Evolutionary conservation across 2,329 filamentous ascomycete genomes (phyloP).

Genomic region (Cordyceps farinosa): DNA sequence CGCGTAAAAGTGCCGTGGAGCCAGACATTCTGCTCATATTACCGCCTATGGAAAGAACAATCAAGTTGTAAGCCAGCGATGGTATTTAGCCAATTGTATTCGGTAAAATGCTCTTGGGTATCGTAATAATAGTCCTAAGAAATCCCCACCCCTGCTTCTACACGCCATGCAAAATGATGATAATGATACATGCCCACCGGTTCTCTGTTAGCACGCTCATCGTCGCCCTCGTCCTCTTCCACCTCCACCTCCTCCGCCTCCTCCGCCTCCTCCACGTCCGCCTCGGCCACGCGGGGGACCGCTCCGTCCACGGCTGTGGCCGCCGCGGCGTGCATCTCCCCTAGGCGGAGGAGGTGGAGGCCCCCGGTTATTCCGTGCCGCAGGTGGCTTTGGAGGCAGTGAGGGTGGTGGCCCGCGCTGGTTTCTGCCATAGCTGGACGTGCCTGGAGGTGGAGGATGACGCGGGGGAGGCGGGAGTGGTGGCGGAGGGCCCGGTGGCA

Average conservation of each 20-base stretch:
- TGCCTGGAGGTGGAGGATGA: constrained; percentile 26
- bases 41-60: not conserved
- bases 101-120: constrained; percentile 1
- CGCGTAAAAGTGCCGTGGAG: not conserved
- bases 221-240: constrained; percentile 17
- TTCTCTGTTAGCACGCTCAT: not conserved
- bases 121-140: not conserved
- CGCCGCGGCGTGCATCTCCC: not conserved
- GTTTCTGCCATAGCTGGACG: constrained; percentile 19
- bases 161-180: not conserved
- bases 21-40: constrained; percentile 1
- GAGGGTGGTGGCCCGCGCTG: constrained; percentile 19
- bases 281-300: constrained; percentile 22
- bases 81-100: constrained; percentile 8
- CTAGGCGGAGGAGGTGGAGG: constrained; percentile 28
- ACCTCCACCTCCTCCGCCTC: constrained; percentile 26
- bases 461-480: constrained; percentile 25
- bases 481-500: constrained; percentile 38
- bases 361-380: constrained; percentile 24
- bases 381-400: constrained; percentile 15
- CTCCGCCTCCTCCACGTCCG: constrained; percentile 25
- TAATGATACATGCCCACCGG: not conserved
- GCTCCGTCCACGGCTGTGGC: not conserved
- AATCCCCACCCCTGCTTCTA: not conserved
- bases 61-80: not conserved